These are phyloP conservation scores for Pseudomassariella vexata DNA, from an alignment of 2,329 filamentous ascomycete species.

Conservation along the genomic window DNA sequence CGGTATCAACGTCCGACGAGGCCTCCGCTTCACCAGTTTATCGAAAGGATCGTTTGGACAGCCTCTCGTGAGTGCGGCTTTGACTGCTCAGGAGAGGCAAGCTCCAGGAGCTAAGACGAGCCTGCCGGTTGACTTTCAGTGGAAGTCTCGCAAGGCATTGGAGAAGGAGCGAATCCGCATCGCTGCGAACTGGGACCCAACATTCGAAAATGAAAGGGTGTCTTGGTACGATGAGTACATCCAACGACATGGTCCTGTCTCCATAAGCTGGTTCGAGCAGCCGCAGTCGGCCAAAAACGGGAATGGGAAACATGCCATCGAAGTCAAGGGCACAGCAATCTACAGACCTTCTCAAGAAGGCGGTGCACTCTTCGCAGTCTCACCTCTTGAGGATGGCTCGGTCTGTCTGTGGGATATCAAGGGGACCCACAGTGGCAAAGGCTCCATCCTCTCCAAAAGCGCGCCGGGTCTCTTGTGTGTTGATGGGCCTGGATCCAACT, in stretches of 20 bases:
- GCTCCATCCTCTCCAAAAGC: slow-evolving; percentile 62
- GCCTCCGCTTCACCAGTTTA: slow-evolving; percentile 31
- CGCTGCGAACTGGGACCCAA: slow-evolving; percentile 78
- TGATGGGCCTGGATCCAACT: slow-evolving; percentile 40
- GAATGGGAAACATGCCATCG: slow-evolving; percentile 42
- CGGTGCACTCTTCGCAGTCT: slow-evolving; percentile 56
- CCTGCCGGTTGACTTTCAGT: slow-evolving; percentile 20
- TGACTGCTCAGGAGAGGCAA: too few relatives aligned
- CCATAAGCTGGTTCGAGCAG: slow-evolving; percentile 70
- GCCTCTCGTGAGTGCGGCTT: slow-evolving; percentile 9
- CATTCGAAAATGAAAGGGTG: slow-evolving; percentile 63
- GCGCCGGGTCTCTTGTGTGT: slow-evolving; percentile 60
- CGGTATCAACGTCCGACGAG: slow-evolving; percentile 42
- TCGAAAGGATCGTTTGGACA: slow-evolving; percentile 22
- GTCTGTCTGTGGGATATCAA: slow-evolving; percentile 81
- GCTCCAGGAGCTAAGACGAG: slow-evolving; percentile 17
- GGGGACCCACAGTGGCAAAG: slow-evolving; percentile 46
- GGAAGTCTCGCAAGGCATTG: slow-evolving; percentile 17
- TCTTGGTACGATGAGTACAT: slow-evolving; percentile 90
- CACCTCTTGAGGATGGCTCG: slow-evolving; percentile 79
- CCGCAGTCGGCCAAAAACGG: slow-evolving; percentile 41
- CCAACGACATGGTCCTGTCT: slow-evolving; percentile 70
- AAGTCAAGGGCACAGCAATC: slow-evolving; percentile 69
- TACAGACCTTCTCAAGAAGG: slow-evolving; percentile 49
- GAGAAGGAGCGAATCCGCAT: slow-evolving; percentile 45